phyloP scores from a whole-genome alignment of 2,329 filamentous ascomycete species.

The Teratosphaeria zuluensis region DNA sequence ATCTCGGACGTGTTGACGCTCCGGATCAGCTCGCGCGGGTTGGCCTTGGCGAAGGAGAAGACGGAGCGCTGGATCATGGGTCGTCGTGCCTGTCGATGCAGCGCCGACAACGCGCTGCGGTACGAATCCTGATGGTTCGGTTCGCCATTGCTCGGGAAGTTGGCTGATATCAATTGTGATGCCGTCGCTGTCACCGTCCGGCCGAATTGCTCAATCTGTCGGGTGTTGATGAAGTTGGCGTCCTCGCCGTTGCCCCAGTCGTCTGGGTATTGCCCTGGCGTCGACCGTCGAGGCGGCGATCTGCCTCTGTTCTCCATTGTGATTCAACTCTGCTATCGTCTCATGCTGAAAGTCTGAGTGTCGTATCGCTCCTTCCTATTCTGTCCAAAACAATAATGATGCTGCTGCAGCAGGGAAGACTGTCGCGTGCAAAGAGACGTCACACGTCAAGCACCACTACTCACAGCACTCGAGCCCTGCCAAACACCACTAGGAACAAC shows the following conservation, averaged over 20 bases:
- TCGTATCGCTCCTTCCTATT: background rate
- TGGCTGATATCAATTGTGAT: constrained; percentile 62
- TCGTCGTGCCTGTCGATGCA: constrained; percentile 78
- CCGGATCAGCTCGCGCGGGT: constrained; percentile 86
- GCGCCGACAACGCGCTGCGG: constrained; percentile 75
- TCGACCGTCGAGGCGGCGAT: background rate
- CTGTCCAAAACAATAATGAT: background rate
- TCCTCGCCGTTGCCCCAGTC: constrained; percentile 7
- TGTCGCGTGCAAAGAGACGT: constrained; percentile 1
- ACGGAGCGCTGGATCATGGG: constrained; percentile 80
- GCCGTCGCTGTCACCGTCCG: constrained; percentile 70
- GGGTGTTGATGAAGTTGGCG: constrained; percentile 37
- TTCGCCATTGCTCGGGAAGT: constrained; percentile 28
- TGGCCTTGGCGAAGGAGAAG: constrained; percentile 82
- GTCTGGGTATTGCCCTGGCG: background rate
- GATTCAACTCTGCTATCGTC: background rate
- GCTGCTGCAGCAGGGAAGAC: background rate
- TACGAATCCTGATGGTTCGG: constrained; percentile 49
- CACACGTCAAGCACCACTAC: background rate
- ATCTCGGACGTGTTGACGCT: constrained; percentile 91
- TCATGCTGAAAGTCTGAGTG: background rate
- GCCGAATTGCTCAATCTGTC: constrained; percentile 69
- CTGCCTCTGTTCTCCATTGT: constrained; percentile 18
- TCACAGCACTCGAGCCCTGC: no score
- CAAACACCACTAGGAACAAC: background rate